Percentiles rank a stretch among this genome's conserved stretches.
Evolutionary conservation across 2,329 filamentous ascomycete genomes (phyloP).

Genomic region (Diplodia seriata): DNA sequence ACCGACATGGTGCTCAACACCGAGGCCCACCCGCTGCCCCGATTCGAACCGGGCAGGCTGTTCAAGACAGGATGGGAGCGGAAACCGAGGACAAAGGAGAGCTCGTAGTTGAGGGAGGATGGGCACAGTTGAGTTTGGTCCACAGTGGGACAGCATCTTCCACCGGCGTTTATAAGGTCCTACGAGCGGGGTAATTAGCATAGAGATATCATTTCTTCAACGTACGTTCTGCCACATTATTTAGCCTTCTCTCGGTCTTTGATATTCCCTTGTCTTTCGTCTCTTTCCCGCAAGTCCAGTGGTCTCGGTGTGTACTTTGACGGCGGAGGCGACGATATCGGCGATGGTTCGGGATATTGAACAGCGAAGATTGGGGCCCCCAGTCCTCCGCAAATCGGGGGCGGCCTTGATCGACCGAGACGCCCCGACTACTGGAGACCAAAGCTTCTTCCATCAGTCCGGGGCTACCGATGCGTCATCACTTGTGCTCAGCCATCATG

Average conservation of each 20-base stretch:
- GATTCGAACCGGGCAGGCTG: slow-evolving; percentile 77
- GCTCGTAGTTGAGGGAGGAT: neutral
- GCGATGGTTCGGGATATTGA: slow-evolving; percentile 25
- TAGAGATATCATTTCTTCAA: slow-evolving; percentile 21
- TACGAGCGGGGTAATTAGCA: slow-evolving; percentile 10
- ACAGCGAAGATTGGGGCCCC: slow-evolving; percentile 11
- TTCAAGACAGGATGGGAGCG: slow-evolving; percentile 84
- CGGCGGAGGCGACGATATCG: slow-evolving; percentile 8
- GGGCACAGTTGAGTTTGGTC: neutral
- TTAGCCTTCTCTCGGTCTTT: neutral
- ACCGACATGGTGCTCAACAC: slow-evolving; percentile 93
- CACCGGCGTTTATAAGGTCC: slow-evolving; percentile 11
- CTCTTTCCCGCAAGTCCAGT: neutral
- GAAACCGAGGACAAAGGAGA: slow-evolving; percentile 59
- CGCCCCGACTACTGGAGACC: neutral
- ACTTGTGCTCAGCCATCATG: slow-evolving; percentile 3
- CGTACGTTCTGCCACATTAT: neutral
- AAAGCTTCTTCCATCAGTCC: slow-evolving; percentile 21
- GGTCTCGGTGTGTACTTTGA: neutral
- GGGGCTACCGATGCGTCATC: slow-evolving; percentile 11
- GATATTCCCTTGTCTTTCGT: neutral
- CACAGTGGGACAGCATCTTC: slow-evolving; percentile 12
- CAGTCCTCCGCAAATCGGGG: slow-evolving; percentile 7
- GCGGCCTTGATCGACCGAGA: slow-evolving; percentile 3
- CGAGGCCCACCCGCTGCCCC: slow-evolving; percentile 88